phyloP scores from a whole-genome alignment of 352 stramenopile genomes.

The Globisporangium takayamanum region DNA sequence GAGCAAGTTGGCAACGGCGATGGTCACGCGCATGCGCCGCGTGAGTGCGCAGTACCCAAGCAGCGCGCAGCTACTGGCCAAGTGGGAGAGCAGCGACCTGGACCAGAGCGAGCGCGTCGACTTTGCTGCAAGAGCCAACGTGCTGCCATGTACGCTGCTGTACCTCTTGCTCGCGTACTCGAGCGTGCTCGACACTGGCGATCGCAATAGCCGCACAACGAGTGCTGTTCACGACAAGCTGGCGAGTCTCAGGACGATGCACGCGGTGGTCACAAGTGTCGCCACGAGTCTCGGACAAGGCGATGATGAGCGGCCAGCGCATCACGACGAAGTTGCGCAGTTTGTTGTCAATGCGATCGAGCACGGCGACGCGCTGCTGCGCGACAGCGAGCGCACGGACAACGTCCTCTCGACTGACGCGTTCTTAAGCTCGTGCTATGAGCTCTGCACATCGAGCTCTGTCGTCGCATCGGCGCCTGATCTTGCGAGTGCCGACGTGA shows the following conservation, averaged over 20 bases:
- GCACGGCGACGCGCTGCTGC: neutral
- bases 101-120: slow-evolving; percentile 18
- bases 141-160: slow-evolving; percentile 29
- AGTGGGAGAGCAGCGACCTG: slow-evolving; percentile 16
- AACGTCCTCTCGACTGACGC: neutral
- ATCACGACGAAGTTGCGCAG: neutral
- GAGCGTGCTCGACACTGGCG: neutral
- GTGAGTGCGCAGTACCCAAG: slow-evolving; percentile 12
- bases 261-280: neutral
- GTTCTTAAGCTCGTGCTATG: neutral
- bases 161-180: slow-evolving; percentile 37
- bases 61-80: slow-evolving; percentile 17
- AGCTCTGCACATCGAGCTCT: neutral
- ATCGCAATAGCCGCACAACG: neutral
- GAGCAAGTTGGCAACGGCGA: slow-evolving; percentile 24
- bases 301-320: neutral
- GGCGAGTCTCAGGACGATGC: neutral
- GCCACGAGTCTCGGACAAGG: neutral
- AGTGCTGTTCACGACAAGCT: neutral
- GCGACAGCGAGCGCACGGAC: neutral
- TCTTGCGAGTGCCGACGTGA: neutral
- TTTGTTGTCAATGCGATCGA: neutral
- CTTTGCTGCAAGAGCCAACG: slow-evolving; percentile 29
- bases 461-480: neutral
- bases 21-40: slow-evolving; percentile 11